Evolutionary conservation across 2,329 filamentous ascomycete genomes (phyloP).

Genomic region (Lomentospora prolificans): DNA sequence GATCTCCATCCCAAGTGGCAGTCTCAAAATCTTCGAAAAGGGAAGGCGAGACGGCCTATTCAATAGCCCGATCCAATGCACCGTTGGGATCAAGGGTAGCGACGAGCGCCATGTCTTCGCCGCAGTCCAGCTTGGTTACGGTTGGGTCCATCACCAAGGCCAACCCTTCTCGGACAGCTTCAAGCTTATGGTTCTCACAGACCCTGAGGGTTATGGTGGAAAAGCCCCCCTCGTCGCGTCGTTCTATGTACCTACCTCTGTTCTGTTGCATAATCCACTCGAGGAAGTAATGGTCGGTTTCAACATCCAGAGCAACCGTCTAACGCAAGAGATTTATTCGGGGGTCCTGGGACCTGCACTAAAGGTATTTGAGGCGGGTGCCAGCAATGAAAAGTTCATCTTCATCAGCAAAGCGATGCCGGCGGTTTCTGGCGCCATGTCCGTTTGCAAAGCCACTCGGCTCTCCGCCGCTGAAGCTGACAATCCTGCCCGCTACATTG

Average conservation of each 20-base stretch:
- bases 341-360: background rate
- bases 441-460: background rate
- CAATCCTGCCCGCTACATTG: background rate
- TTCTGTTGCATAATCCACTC: background rate
- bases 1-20: background rate
- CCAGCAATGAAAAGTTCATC: background rate
- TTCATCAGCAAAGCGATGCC: background rate
- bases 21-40: background rate
- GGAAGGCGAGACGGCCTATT: background rate
- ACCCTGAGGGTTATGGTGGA: background rate
- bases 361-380: background rate
- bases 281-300: background rate
- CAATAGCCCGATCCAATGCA: background rate
- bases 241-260: background rate
- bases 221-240: background rate
- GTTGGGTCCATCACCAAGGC: background rate
- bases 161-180: background rate
- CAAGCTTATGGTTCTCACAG: background rate
- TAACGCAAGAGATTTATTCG: background rate
- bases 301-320: background rate
- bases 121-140: background rate
- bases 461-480: background rate
- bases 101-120: background rate
- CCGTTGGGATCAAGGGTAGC: background rate
- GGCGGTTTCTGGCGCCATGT: background rate